These are phyloP conservation scores for Alternaria hordeiaustralica DNA, from an alignment of 2,329 filamentous ascomycete species.

Conservation along the genomic window DNA sequence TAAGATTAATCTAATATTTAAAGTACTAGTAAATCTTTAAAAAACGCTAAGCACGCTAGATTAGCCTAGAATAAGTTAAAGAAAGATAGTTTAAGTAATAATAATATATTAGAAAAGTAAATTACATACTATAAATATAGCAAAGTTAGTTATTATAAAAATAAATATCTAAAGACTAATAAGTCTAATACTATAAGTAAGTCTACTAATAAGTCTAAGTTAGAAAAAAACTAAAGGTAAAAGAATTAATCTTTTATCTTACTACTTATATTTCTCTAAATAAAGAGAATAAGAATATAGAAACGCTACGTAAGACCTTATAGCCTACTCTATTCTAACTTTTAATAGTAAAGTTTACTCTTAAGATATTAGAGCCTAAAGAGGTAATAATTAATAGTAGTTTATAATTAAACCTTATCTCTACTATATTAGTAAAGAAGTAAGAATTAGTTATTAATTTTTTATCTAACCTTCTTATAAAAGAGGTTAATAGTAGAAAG, in stretches of 20 bases:
- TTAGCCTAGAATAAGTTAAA: neutral
- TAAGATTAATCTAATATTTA: neutral
- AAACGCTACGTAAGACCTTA: neutral
- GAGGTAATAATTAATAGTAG: neutral
- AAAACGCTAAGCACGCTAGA: neutral
- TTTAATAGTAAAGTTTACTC: neutral
- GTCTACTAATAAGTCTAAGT: neutral
- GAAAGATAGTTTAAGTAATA: neutral
- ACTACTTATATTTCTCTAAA: neutral
- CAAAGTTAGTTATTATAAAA: neutral
- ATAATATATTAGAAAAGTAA: neutral
- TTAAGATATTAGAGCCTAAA: neutral
- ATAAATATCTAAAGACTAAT: neutral
- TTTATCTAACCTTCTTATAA: neutral
- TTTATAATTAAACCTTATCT: neutral
- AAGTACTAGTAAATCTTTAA: neutral
- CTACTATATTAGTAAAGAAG: neutral
- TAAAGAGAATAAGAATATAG: neutral
- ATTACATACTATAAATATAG: neutral
- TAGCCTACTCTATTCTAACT: neutral
- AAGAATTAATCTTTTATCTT: neutral
- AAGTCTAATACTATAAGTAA: neutral
- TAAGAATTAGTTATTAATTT: neutral
- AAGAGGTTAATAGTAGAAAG: neutral
- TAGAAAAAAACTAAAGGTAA: neutral